Base-by-base conservation (phyloP, 2,329 filamentous ascomycete genomes). In the Ophiostoma ulmi region DNA sequence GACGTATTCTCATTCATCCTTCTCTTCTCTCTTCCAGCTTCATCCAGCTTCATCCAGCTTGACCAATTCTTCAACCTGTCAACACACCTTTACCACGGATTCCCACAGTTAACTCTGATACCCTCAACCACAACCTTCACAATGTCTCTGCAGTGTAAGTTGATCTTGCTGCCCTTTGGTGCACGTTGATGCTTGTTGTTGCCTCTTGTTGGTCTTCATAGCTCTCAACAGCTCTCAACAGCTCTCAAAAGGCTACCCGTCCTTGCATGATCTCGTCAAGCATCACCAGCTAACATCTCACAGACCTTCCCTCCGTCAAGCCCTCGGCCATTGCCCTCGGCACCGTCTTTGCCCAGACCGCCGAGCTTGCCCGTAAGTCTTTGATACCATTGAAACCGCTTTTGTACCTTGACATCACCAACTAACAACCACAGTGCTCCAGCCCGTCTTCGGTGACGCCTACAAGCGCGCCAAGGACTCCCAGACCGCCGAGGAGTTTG, bases 291-390 rank as follows among this genome's bases (percentile, higher is more conserved):
- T 72, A 39, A 72, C 71, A 14, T 22, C n/a, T 26, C 14, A 11
- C 72, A 87, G 85, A 88, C 78, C 83, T 88, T 44, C 86, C 86
- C 74, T 80, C 94, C 76, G 95, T 99, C 79, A 98, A 97, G 90
- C 95, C 95, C 77, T 97, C 94, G 79, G 94, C 95, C 78, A 97
- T 99, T 79, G 95, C 94, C 78, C 88, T 98, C 78, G 95, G 95
- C 83, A 95, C 94, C 74, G 84, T 93, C 81, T 99, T 97, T 89
- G 97, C 91, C 87, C 94, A 99, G 84, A 90, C 90, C 77, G 86
- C 93, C 77, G 95, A 95, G 78, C 89, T 95, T 74, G 94, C 92
- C 74, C 77, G 80, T 81, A 77, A 69, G 79, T 76, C 52, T 41
- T 41, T 31, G 31, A 31, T 31, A 31, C 31, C 31, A 31, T 31